Conservation (phyloP, 768 basidiomycete species). For the Boletus pseudo-olivaceus region DNA sequence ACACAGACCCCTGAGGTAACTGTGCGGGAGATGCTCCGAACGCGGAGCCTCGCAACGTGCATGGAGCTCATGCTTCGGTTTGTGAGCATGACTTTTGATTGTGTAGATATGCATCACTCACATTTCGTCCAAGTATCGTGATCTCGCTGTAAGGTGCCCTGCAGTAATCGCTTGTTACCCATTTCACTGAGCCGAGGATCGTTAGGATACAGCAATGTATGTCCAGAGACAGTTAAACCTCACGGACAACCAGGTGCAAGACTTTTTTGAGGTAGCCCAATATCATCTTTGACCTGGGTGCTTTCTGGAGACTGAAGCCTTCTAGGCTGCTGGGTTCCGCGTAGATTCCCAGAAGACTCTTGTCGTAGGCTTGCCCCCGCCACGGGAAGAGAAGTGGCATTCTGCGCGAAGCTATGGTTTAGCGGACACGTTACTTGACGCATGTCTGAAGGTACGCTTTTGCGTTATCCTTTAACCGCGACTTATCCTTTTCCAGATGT, state of each 20-base stretch:
- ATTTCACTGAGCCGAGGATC: not conserved
- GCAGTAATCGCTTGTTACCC: not conserved
- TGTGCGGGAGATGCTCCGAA: constrained; percentile 35
- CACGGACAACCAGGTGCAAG: constrained; percentile 39
- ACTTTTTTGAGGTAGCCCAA: constrained; percentile 42
- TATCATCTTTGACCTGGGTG: not conserved
- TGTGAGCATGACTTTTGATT: constrained; percentile 18
- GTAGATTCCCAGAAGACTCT: constrained; percentile 40
- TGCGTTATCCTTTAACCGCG: not conserved
- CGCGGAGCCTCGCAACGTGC: constrained; percentile 37
- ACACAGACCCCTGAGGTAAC: constrained; percentile 41
- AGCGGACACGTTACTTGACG: constrained; percentile 37
- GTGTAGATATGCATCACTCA: not conserved
- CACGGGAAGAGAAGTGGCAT: constrained; percentile 32
- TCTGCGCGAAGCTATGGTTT: constrained; percentile 43
- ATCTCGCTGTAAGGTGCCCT: constrained; percentile 32
- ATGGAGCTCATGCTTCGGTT: constrained; percentile 34
- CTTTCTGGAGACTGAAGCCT: not conserved
- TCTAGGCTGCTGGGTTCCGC: constrained; percentile 39
- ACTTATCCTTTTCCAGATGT: constrained; percentile 30
- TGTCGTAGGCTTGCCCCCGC: constrained; percentile 44
- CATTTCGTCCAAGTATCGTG: constrained; percentile 35
- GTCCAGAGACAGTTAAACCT: constrained; percentile 41
- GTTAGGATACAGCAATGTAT: constrained; percentile 43
- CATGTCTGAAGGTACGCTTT: constrained; percentile 35